Conservation (phyloP, 2,329 filamentous ascomycete genomes). For the Colletotrichum truncatum region DNA sequence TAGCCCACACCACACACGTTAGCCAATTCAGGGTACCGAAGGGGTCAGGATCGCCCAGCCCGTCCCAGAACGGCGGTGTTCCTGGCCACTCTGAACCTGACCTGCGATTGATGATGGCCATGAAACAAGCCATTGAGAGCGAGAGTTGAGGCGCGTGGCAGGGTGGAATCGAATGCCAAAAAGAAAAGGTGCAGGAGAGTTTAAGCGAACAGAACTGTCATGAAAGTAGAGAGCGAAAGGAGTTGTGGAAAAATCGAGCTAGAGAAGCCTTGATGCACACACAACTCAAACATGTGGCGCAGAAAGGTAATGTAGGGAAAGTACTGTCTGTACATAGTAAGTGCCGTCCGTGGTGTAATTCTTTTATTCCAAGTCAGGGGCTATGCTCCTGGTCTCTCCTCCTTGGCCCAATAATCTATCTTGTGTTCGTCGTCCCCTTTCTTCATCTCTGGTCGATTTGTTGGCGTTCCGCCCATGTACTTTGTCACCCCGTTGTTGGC, state of each 20-base stretch:
- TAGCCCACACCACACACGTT: constrained; percentile 7
- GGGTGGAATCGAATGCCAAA: neutral
- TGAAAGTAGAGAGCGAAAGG: neutral
- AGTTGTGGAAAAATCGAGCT: neutral
- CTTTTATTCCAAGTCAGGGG: neutral
- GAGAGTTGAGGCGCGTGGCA: neutral
- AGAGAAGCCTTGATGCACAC: neutral
- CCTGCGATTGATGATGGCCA: neutral
- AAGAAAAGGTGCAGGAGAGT: neutral
- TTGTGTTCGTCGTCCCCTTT: neutral
- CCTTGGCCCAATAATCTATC: neutral
- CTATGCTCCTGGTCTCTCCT: neutral
- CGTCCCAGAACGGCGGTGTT: constrained; percentile 10
- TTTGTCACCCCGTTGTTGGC: neutral
- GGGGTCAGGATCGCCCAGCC: constrained; percentile 9
- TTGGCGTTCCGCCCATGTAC: neutral
- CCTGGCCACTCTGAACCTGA: constrained; percentile 1
- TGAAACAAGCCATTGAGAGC: neutral
- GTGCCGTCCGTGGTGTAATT: neutral
- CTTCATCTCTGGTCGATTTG: neutral
- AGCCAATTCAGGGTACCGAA: constrained; percentile 4
- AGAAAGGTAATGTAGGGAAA: neutral
- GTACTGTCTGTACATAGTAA: neutral
- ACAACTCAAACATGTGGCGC: neutral
- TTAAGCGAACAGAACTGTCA: neutral